Percentiles rank a stretch among this genome's conserved stretches.
Evolutionary conservation across 441 rosid genomes (phyloP).

Genomic region (Syzygium syzygioides): DNA sequence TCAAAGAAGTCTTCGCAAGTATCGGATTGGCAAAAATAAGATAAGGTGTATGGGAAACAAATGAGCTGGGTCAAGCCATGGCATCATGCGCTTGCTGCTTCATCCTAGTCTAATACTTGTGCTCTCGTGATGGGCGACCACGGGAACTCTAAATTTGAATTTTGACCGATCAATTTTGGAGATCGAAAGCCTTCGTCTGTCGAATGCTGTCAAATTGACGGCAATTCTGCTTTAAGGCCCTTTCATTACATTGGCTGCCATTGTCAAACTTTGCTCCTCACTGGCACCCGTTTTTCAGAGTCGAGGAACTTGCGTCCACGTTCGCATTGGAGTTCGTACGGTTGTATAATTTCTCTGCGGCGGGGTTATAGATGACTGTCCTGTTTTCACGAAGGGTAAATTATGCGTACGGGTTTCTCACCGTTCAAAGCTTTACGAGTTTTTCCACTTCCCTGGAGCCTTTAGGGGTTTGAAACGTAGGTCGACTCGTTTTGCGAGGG

Average conservation of each 20-base stretch:
- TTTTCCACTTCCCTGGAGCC: constrained; percentile 20
- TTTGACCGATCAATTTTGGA: constrained; percentile 16
- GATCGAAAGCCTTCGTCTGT: constrained; percentile 24
- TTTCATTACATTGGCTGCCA: neutral
- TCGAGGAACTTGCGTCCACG: constrained; percentile 43
- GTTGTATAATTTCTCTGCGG: constrained; percentile 30
- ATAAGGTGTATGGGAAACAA: neutral
- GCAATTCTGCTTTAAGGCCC: constrained; percentile 18
- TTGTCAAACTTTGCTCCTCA: constrained; percentile 39
- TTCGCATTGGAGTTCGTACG: constrained; percentile 48
- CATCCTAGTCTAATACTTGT: neutral
- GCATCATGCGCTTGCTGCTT: neutral
- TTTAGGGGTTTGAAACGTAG: constrained; percentile 28
- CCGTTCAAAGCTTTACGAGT: neutral
- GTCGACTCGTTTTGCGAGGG: constrained; percentile 17
- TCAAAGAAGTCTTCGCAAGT: neutral
- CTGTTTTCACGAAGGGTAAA: constrained; percentile 7
- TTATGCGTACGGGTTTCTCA: constrained; percentile 14
- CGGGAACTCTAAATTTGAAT: neutral
- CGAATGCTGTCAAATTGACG: constrained; percentile 21
- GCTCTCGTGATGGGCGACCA: neutral
- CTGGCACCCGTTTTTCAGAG: constrained; percentile 53
- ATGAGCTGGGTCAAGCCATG: neutral
- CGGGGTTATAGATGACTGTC: constrained; percentile 65
- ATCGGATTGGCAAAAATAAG: neutral